These are phyloP conservation scores for Ormosia semicastrata DNA, from an alignment of 306 rosid genomes.

Conservation along the genomic window DNA sequence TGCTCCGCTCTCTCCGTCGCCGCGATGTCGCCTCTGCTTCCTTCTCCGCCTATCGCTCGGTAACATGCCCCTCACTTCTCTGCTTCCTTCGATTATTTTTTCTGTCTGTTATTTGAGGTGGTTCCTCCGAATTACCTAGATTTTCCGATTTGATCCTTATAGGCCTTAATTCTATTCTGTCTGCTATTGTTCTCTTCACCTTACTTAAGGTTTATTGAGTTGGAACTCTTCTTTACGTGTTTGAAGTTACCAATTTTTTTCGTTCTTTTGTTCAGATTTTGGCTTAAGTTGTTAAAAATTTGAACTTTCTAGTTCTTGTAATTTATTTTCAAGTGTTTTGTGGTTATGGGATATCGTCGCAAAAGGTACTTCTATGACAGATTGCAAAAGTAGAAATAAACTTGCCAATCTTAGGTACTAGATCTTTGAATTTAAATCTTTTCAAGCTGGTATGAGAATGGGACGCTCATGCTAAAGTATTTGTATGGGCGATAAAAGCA, in stretches of 20 bases:
- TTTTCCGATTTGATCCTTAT: background rate
- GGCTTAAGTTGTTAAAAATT: background rate
- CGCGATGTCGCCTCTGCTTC: slow-evolving; percentile 52
- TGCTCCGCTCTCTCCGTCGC: slow-evolving; percentile 60
- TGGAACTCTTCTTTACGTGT: background rate
- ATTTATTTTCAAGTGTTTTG: background rate
- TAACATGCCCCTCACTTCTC: slow-evolving; percentile 4
- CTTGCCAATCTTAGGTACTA: background rate
- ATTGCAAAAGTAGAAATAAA: background rate
- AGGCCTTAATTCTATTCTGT: background rate
- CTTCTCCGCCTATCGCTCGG: slow-evolving; percentile 63
- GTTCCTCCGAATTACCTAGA: background rate
- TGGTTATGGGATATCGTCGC: background rate
- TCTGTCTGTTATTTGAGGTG: background rate
- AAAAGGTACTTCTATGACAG: background rate
- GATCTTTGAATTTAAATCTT: background rate
- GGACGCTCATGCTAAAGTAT: background rate
- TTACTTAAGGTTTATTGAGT: background rate
- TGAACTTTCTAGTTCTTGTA: background rate
- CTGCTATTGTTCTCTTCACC: background rate
- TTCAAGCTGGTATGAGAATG: background rate
- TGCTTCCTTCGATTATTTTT: background rate
- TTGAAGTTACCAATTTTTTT: background rate
- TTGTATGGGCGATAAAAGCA: background rate
- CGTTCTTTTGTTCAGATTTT: background rate